Evolutionary conservation across 2,329 filamentous ascomycete genomes (phyloP).

Genomic region (Clonostachys rhizophaga): DNA sequence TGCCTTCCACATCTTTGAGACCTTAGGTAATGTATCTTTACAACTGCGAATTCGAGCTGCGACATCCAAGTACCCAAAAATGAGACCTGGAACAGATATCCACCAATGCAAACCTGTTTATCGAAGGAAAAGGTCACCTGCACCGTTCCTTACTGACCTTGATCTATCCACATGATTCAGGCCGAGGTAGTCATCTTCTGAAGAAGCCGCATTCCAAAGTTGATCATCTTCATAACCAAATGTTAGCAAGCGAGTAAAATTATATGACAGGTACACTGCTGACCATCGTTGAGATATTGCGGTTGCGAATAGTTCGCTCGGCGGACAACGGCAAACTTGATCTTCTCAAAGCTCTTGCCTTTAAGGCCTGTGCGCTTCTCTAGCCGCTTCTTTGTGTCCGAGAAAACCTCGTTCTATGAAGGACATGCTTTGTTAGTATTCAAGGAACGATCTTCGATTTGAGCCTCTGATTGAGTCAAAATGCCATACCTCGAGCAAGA

Average conservation of each 20-base stretch:
- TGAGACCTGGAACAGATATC: background rate
- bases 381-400: slow-evolving; percentile 89
- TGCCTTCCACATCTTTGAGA: background rate
- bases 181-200: slow-evolving; percentile 58
- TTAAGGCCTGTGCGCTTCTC: slow-evolving; percentile 92
- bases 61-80: background rate
- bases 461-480: background rate
- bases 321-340: slow-evolving; percentile 85
- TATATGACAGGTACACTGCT: slow-evolving; percentile 21
- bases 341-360: slow-evolving; percentile 97
- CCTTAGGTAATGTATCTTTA: background rate
- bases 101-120: slow-evolving; percentile 11
- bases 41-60: background rate
- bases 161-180: slow-evolving; percentile 63
- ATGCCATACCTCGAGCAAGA: slow-evolving; percentile 68
- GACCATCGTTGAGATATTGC: slow-evolving; percentile 83
- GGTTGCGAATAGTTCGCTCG: slow-evolving; percentile 71
- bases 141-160: slow-evolving; percentile 52
- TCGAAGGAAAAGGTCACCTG: slow-evolving; percentile 57
- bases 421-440: background rate
- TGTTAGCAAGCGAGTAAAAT: background rate
- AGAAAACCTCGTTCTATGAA: slow-evolving; percentile 72
- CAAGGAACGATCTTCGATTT: background rate
- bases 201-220: slow-evolving; percentile 44
- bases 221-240: slow-evolving; percentile 43